Conservation (phyloP, 75 land plant species). For the Pinus albicaulis region DNA sequence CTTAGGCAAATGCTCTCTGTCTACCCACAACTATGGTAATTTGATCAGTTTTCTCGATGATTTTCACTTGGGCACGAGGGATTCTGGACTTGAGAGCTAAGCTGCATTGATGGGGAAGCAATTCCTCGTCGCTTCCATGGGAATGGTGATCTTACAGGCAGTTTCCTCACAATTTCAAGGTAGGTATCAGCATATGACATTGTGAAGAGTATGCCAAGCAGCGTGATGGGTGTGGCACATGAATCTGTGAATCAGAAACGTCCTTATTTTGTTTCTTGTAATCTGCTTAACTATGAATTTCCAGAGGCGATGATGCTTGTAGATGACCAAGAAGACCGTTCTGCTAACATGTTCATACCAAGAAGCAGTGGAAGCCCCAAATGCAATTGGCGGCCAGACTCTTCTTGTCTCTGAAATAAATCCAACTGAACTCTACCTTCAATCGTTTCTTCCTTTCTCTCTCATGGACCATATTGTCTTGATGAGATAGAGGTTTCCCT, state of each 20-base stretch:
- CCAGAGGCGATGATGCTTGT: constrained; percentile 81
- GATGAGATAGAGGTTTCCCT: too few species aligned
- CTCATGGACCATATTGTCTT: too few species aligned
- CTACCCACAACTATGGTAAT: constrained; percentile 72
- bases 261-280: constrained; percentile 59
- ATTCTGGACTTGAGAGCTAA: constrained; percentile 34
- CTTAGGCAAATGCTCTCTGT: constrained; percentile 62
- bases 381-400: constrained; percentile 76
- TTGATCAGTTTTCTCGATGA: constrained; percentile 58
- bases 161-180: constrained; percentile 34
- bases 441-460: too few species aligned
- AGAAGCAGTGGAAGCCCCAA: constrained; percentile 79
- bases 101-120: constrained; percentile 75
- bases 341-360: constrained; percentile 93
- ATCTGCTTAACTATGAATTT: constrained; percentile 50
- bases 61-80: constrained; percentile 45
- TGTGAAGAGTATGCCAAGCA: constrained; percentile 95
- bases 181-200: constrained; percentile 76
- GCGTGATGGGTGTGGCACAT: constrained; percentile 85
- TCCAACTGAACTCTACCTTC: too few species aligned
- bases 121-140: constrained; percentile 72
- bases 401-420: too few species aligned
- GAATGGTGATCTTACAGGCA: constrained; percentile 44
- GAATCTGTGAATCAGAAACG: constrained; percentile 63
- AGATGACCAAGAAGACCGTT: constrained; percentile 57